Percentiles rank a stretch among this genome's conserved stretches.
phyloP scores from a whole-genome alignment of 1,284 basidiomycete species.

The Puccinia coronata region DNA sequence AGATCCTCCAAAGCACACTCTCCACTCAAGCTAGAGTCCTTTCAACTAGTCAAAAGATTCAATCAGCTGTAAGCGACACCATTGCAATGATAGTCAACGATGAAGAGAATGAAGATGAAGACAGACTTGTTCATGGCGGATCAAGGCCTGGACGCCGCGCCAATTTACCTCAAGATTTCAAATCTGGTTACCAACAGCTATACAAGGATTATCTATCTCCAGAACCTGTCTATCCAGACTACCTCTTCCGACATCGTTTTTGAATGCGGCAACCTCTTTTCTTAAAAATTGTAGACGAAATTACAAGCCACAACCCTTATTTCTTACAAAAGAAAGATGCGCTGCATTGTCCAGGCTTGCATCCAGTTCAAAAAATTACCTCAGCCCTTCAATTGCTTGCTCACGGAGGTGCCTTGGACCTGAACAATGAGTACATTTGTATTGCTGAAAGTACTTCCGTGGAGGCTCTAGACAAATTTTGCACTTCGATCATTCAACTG shows the following conservation, averaged over 20 bases:
- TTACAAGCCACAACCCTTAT: neutral
- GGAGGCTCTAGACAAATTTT: neutral
- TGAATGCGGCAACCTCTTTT: neutral
- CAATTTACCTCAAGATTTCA: neutral
- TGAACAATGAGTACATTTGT: neutral
- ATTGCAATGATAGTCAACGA: neutral
- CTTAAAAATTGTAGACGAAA: no score
- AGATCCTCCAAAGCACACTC: neutral
- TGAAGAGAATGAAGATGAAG: neutral
- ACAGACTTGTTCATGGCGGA: neutral
- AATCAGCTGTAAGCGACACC: neutral
- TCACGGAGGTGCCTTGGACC: neutral
- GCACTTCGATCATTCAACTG: neutral
- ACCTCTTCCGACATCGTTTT: neutral
- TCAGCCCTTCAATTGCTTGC: neutral
- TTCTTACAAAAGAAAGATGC: neutral
- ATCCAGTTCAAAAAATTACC: neutral
- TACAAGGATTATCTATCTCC: no score
- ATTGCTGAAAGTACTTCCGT: slow-evolving; percentile 3
- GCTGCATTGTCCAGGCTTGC: neutral
- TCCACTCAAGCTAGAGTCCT: neutral
- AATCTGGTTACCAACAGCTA: neutral
- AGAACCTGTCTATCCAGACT: no score
- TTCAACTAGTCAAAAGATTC: neutral
- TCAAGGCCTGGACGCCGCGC: neutral